Percentiles rank a stretch among this genome's conserved stretches.
phyloP scores from a whole-genome alignment of 2,329 filamentous ascomycete genomes.

The Scortechinia acanthostroma region DNA sequence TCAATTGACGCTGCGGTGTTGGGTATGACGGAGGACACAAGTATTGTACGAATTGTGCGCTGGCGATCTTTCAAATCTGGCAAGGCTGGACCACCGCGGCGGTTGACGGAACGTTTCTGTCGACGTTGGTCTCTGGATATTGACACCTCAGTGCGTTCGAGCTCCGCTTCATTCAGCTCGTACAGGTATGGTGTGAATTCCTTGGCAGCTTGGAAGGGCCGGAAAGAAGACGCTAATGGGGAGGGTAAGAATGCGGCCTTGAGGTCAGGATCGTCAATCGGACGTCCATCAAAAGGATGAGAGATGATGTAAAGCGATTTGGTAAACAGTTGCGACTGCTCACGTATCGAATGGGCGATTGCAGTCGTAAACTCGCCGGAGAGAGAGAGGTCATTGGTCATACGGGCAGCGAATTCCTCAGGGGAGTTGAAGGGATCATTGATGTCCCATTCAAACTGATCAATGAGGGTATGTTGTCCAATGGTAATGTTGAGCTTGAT shows the following conservation, averaged over 20 bases:
- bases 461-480: constrained; percentile 83
- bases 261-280: constrained; percentile 85
- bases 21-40: constrained; percentile 87
- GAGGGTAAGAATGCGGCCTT: constrained; percentile 78
- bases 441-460: constrained; percentile 99
- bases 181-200: constrained; percentile 91
- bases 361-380: constrained; percentile 94
- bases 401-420: constrained; percentile 84
- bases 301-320: constrained; percentile 87
- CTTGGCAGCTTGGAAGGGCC: constrained; percentile 85
- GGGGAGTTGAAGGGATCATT: constrained; percentile 91
- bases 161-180: constrained; percentile 81
- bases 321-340: constrained; percentile 90
- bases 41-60: constrained; percentile 82
- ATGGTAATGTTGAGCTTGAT: constrained; percentile 98
- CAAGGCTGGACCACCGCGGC: constrained; percentile 81
- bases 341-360: constrained; percentile 94
- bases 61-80: constrained; percentile 95
- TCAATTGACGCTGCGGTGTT: constrained; percentile 76
- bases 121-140: constrained; percentile 88
- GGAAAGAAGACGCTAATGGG: constrained; percentile 75
- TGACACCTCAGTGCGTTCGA: constrained; percentile 84
- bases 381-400: constrained; percentile 83
- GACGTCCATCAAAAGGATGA: constrained; percentile 89
- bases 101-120: constrained; percentile 91